phyloP scores from a whole-genome alignment of 2,329 filamentous ascomycete genomes.

The Pseudogymnoascus sp. region DNA sequence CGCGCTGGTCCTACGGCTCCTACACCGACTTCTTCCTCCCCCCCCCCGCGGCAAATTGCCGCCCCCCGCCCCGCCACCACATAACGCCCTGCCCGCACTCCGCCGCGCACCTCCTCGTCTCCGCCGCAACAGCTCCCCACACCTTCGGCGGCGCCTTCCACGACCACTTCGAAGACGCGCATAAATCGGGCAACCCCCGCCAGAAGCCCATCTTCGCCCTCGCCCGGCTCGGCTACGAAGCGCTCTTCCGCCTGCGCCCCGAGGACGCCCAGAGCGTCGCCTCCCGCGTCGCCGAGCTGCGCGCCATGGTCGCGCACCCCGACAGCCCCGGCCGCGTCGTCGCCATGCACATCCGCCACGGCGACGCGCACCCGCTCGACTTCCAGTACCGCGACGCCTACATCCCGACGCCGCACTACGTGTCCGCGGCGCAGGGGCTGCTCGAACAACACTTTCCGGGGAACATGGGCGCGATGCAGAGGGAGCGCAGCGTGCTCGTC shows the following conservation, averaged over 20 bases:
- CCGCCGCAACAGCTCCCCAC: slow-evolving; percentile 55
- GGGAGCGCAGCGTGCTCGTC: no score
- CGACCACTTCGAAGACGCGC: slow-evolving; percentile 40
- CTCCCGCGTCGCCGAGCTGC: slow-evolving; percentile 48
- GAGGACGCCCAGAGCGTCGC: slow-evolving; percentile 59
- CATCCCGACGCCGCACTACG: slow-evolving; percentile 63
- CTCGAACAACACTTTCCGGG: slow-evolving; percentile 42
- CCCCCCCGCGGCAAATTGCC: slow-evolving; percentile 60
- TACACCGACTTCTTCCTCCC: slow-evolving; percentile 65
- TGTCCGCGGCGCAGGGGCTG: slow-evolving; percentile 47
- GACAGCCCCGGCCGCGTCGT: slow-evolving; percentile 45
- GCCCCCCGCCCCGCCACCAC: slow-evolving; percentile 62
- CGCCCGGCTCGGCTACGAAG: slow-evolving; percentile 61
- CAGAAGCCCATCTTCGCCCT: slow-evolving; percentile 59
- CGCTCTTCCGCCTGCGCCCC: slow-evolving; percentile 59
- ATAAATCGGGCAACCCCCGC: slow-evolving; percentile 40
- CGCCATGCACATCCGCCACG: slow-evolving; percentile 71
- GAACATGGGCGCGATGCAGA: no score
- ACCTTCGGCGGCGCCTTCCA: slow-evolving; percentile 54
- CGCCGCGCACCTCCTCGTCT: slow-evolving; percentile 66
- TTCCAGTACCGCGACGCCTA: slow-evolving; percentile 71
- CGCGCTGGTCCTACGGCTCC: slow-evolving; percentile 70
- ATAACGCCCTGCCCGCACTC: slow-evolving; percentile 73
- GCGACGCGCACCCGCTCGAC: slow-evolving; percentile 69
- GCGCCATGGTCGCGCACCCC: slow-evolving; percentile 34